A percentile compares a stretch with the other conserved stretches of the same genome.
Conservation (phyloP, 2,329 filamentous ascomycete species). For the Nemania abortiva region DNA sequence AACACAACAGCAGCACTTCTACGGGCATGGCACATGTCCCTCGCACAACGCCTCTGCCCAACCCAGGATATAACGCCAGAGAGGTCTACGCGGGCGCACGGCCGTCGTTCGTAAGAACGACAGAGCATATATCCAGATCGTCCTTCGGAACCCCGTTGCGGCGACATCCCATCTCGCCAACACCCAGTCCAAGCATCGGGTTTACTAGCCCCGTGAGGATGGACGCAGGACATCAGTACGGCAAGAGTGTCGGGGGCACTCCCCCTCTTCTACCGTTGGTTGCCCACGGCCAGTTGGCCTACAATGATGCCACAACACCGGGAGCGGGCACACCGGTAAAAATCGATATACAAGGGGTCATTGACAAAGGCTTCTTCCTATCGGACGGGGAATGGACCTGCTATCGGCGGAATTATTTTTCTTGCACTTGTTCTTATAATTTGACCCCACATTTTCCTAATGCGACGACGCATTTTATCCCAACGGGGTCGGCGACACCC, state of each 20-base stretch:
- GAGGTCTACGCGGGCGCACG: conserved; percentile 66
- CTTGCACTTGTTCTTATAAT: conserved; percentile 82
- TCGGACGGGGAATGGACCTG: conserved; percentile 89
- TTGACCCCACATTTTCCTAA: conserved; percentile 68
- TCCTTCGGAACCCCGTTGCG: conserved; percentile 62
- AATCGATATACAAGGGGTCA: conserved; percentile 80
- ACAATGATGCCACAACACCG: conserved; percentile 60
- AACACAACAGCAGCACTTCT: conserved; percentile 60
- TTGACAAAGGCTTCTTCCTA: conserved; percentile 91
- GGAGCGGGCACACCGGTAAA: conserved; percentile 64
- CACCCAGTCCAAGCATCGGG: conserved; percentile 61
- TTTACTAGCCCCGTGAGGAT: conserved; percentile 63
- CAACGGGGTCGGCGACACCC: conserved; percentile 64
- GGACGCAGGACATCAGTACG: conserved; percentile 59
- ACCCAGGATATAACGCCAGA: conserved; percentile 63
- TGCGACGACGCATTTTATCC: conserved; percentile 64
- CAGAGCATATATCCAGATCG: conserved; percentile 64
- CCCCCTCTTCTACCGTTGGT: conserved; percentile 66
- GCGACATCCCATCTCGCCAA: conserved; percentile 66
- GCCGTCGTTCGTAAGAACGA: conserved; percentile 62
- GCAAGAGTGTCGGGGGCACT: conserved; percentile 58
- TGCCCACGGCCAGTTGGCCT: conserved; percentile 71
- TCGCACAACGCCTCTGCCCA: conserved; percentile 65
- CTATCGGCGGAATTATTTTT: conserved; percentile 92
- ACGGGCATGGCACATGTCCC: conserved; percentile 70